Percentiles rank a stretch among this genome's conserved stretches.
Conservation (phyloP, 352 stramenopile genomes). For the Globisporangium nunn region DNA sequence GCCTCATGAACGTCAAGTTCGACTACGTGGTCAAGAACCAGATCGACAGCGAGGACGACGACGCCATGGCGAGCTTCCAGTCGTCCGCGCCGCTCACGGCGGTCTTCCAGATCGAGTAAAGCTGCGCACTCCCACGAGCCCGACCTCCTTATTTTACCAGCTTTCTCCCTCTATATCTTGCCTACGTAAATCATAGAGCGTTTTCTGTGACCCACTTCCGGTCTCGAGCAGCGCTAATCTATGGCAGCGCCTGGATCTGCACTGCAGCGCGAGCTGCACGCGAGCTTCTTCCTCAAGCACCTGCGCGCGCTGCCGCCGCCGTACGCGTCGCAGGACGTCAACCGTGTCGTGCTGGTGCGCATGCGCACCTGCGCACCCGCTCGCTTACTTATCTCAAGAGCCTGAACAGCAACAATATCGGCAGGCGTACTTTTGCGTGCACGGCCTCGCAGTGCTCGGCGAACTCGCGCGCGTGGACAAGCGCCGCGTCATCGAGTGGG, state of each 20-base stretch:
- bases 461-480: constrained; percentile 70
- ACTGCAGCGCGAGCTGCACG: constrained; percentile 72
- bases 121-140: background rate
- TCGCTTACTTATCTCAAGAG: too few species aligned
- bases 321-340: constrained; percentile 75
- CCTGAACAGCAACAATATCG: background rate
- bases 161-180: background rate
- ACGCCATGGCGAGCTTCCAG: constrained; percentile 18
- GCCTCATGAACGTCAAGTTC: constrained; percentile 87
- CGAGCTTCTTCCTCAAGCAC: constrained; percentile 78
- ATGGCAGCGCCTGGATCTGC: constrained; percentile 8
- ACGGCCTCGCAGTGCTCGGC: constrained; percentile 72
- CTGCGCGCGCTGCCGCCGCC: constrained; percentile 55
- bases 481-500: constrained; percentile 75
- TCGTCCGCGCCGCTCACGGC: constrained; percentile 35
- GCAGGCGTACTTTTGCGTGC: constrained; percentile 80
- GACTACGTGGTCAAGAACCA: constrained; percentile 61
- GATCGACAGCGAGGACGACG: constrained; percentile 36
- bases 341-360: constrained; percentile 72
- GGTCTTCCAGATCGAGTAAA: constrained; percentile 86
- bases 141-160: background rate
- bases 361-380: too few species aligned
- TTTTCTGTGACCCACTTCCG: background rate
- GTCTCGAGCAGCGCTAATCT: background rate
- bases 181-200: background rate